Evolutionary conservation across 805 yeast genomes (phyloP).

Genomic region (Candida sakaeoensis): DNA sequence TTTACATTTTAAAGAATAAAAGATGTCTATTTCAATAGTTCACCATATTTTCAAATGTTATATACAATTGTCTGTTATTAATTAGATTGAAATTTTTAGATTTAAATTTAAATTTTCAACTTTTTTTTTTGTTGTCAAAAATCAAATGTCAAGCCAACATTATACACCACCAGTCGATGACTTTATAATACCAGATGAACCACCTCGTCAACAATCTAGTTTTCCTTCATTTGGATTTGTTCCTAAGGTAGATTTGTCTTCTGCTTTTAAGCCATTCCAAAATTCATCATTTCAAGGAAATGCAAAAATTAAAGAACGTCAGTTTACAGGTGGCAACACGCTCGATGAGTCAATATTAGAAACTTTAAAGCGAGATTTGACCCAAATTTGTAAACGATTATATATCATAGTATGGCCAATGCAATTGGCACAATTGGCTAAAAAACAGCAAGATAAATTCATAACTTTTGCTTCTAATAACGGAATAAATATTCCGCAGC

Average conservation of each 20-base stretch:
- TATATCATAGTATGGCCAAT: constrained; percentile 43
- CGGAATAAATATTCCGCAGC: constrained; percentile 35
- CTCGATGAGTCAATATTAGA: constrained; percentile 64
- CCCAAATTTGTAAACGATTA: constrained; percentile 33
- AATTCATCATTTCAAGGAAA: constrained; percentile 16
- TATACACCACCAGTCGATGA: constrained; percentile 21
- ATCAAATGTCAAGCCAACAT: background rate
- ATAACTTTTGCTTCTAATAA: constrained; percentile 32
- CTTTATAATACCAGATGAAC: constrained; percentile 33
- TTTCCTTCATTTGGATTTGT: constrained; percentile 14
- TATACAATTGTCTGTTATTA: no score
- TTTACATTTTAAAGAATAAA: no score
- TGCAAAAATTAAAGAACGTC: constrained; percentile 41
- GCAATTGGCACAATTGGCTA: constrained; percentile 35
- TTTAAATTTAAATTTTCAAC: no score
- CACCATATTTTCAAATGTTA: no score
- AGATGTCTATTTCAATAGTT: no score
- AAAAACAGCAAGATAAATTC: constrained; percentile 29
- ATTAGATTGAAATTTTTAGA: background rate
- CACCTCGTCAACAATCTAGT: constrained; percentile 4
- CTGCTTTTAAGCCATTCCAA: constrained; percentile 32
- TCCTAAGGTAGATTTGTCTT: constrained; percentile 32
- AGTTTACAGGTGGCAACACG: constrained; percentile 66
- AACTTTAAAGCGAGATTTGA: constrained; percentile 44
- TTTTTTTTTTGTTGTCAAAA: background rate